Percentiles rank a stretch among this genome's conserved stretches.
phyloP scores from a whole-genome alignment of 2,329 filamentous ascomycete genomes.

The Plectosphaerella cucumerina region DNA sequence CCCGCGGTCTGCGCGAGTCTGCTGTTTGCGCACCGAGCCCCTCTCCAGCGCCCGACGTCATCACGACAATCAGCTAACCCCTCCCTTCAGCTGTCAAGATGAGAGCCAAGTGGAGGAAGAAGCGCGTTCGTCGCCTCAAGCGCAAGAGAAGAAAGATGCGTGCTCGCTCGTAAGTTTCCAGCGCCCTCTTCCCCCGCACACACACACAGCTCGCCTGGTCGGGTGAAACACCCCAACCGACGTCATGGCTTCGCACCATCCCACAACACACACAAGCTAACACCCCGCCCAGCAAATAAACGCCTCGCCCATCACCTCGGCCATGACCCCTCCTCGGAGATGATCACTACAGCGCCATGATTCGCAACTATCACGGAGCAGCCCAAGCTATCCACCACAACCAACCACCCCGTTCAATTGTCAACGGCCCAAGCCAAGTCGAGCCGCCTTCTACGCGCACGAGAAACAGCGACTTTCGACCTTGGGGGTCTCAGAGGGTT shows the following conservation, averaged over 20 bases:
- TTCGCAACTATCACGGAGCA: neutral
- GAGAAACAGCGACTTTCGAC: neutral
- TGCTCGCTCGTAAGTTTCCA: constrained; percentile 77
- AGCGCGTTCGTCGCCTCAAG: constrained; percentile 98
- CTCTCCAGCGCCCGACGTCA: neutral
- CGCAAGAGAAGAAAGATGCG: constrained; percentile 99
- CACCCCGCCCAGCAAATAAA: constrained; percentile 57
- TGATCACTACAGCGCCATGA: constrained; percentile 9
- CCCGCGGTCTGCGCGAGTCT: neutral
- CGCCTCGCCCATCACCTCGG: constrained; percentile 55
- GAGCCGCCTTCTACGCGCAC: neutral
- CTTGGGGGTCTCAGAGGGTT: neutral
- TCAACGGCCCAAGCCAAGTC: neutral
- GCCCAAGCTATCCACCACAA: neutral
- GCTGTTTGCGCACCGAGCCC: neutral
- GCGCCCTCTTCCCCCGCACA: constrained; percentile 1
- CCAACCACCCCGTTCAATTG: neutral
- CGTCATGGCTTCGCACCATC: neutral
- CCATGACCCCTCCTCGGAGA: constrained; percentile 37
- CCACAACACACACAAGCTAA: constrained; percentile 24
- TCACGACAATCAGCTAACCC: neutral
- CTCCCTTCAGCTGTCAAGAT: constrained; percentile 47
- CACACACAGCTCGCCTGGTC: too few species aligned
- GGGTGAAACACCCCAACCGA: neutral
- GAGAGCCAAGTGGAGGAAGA: constrained; percentile 99